Percentiles rank a stretch among this genome's conserved stretches.
Evolutionary conservation across 2,329 filamentous ascomycete genomes (phyloP).

Genomic region (Microthyrium microscopicum): DNA sequence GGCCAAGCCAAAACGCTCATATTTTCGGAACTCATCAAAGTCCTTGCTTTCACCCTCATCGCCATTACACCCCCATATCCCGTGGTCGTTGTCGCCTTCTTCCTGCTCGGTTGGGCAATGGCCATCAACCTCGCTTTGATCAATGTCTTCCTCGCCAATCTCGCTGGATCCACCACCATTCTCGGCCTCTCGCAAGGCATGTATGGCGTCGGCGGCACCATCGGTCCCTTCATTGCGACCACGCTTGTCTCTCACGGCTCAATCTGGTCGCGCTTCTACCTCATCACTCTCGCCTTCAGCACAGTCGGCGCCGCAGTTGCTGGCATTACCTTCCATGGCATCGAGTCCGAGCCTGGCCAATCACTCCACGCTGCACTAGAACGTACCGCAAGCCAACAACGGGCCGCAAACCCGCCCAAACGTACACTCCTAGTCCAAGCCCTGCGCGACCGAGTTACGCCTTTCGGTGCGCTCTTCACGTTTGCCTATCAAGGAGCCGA

Average conservation of each 20-base stretch:
- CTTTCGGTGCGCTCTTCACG: conserved; percentile 65
- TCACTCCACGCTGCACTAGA: conserved; percentile 28
- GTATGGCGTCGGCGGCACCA: conserved; percentile 34
- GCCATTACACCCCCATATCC: conserved; percentile 54
- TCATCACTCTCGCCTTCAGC: conserved; percentile 44
- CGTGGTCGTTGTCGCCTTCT: conserved; percentile 46
- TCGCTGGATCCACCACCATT: conserved; percentile 33
- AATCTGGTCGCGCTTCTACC: conserved; percentile 57
- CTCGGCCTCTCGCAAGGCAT: conserved; percentile 49
- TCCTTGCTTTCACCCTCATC: conserved; percentile 47
- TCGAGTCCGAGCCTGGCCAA: conserved; percentile 42
- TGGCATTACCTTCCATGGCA: conserved; percentile 53
- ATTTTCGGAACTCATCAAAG: conserved; percentile 39
- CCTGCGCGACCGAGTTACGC: conserved; percentile 39
- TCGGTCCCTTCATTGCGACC: conserved; percentile 60
- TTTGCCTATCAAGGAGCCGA: conserved; percentile 78
- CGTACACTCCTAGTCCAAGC: conserved; percentile 33
- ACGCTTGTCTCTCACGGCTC: conserved; percentile 45
- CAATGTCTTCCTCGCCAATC: conserved; percentile 39
- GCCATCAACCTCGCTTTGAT: conserved; percentile 36
- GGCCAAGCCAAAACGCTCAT: conserved; percentile 50
- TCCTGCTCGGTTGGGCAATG: conserved; percentile 42
- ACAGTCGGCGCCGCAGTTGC: conserved; percentile 40
- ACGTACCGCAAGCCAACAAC: conserved; percentile 24
- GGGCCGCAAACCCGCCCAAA: conserved; percentile 26